phyloP scores from a whole-genome alignment of 805 yeast genomes.

The Brettanomyces custersianus region DNA sequence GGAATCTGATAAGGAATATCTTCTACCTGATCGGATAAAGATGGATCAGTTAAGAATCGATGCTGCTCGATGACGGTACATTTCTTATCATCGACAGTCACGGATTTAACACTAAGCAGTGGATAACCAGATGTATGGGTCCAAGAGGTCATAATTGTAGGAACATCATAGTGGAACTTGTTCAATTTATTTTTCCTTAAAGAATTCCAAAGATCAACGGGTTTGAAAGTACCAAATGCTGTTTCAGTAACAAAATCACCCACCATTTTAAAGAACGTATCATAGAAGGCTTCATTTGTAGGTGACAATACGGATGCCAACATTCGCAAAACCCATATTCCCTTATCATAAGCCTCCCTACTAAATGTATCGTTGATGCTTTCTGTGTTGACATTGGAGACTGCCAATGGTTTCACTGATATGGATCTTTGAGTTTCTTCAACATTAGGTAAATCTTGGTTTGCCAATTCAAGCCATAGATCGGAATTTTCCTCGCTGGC shows the following conservation, averaged over 20 bases:
- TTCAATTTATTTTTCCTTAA: conserved; percentile 21
- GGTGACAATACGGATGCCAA: conserved; percentile 33
- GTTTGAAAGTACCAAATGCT: conserved; percentile 33
- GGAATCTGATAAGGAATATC: conserved; percentile 60
- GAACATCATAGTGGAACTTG: conserved; percentile 31
- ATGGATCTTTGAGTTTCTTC: conserved; percentile 27
- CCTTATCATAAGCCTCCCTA: conserved; percentile 47
- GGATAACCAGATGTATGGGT: conserved; percentile 57
- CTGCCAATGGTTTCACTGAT: conserved; percentile 28
- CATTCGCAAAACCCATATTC: conserved; percentile 47
- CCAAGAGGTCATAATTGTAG: conserved; percentile 52
- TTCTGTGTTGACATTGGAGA: conserved; percentile 26
- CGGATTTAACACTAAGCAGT: conserved; percentile 37
- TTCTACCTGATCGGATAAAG: conserved; percentile 27
- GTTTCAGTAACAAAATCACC: conserved; percentile 28
- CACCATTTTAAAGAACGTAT: conserved; percentile 24
- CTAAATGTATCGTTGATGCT: conserved; percentile 40
- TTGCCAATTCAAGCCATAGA: conserved; percentile 26
- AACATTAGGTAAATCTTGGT: conserved; percentile 18
- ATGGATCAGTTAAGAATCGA: conserved; percentile 23
- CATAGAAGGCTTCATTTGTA: conserved; percentile 16
- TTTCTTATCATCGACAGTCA: conserved; percentile 28
- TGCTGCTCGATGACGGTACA: conserved; percentile 33
- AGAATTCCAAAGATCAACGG: conserved; percentile 45
- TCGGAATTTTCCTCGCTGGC: conserved; percentile 15